These are phyloP conservation scores for Arbutus unedo DNA, from an alignment of 148 eudicot species.

Conservation along the genomic window DNA sequence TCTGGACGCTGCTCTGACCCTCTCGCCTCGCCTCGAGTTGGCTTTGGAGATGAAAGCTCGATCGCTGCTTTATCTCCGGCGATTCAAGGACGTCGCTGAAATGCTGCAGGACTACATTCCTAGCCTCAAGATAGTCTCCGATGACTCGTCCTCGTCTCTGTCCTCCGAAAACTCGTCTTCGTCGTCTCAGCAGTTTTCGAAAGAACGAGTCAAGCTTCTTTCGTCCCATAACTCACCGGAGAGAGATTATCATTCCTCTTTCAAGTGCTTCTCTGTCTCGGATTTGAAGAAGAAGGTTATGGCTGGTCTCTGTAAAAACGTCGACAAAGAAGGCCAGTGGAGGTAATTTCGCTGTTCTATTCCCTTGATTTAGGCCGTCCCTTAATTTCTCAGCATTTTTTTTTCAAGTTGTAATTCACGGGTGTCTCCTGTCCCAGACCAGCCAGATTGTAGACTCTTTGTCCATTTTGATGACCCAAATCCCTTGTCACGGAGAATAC, in stretches of 20 bases:
- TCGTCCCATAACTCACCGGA: constrained; percentile 30
- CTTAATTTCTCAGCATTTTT: not conserved
- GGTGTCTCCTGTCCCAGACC: too few relatives aligned
- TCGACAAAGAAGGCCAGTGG: constrained; percentile 89
- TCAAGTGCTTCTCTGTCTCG: constrained; percentile 82
- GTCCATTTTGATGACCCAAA: too few relatives aligned
- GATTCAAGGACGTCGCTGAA: constrained; percentile 80
- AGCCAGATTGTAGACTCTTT: too few relatives aligned
- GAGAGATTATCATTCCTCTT: constrained; percentile 38
- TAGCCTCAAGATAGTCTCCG: constrained; percentile 57
- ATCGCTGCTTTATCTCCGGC: constrained; percentile 55
- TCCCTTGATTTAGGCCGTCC: not conserved
- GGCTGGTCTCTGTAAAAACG: constrained; percentile 63
- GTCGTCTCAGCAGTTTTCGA: constrained; percentile 41
- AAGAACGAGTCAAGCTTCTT: constrained; percentile 70
- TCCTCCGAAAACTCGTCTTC: constrained; percentile 57
- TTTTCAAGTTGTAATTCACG: not conserved
- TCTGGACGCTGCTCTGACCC: constrained; percentile 62
- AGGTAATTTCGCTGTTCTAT: constrained; percentile 46
- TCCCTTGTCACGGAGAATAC: too few relatives aligned
- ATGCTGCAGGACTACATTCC: constrained; percentile 92
- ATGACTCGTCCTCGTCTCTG: constrained; percentile 46
- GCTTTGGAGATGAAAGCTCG: constrained; percentile 78
- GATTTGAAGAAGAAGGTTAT: constrained; percentile 84
- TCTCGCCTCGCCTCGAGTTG: constrained; percentile 65